Percentiles rank a stretch among this genome's conserved stretches.
Conservation (phyloP, 176 grass and related monocot genomes). For the Raddia guianensis region DNA sequence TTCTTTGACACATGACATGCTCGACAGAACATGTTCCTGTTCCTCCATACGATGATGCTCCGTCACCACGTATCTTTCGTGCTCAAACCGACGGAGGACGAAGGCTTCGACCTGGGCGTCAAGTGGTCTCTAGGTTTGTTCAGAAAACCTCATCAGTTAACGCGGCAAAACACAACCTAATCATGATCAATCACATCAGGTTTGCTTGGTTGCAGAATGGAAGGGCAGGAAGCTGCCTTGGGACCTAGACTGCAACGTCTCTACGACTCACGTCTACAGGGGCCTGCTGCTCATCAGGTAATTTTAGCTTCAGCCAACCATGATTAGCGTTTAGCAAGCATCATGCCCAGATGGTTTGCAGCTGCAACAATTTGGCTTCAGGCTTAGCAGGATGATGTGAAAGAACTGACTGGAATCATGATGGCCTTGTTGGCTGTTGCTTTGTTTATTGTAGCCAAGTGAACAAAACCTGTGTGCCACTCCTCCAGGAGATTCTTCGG, state of each 20-base stretch:
- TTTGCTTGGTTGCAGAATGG: conserved; percentile 52
- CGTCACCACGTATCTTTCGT: conserved; percentile 58
- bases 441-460: conserved; percentile 31
- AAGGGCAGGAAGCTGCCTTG: conserved; percentile 56
- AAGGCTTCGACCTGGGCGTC: conserved; percentile 66
- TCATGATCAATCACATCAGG: not conserved
- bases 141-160: not conserved
- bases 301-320: not conserved
- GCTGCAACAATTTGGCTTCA: not conserved
- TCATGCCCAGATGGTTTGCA: not conserved
- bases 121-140: conserved; percentile 57
- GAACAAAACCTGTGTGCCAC: conserved; percentile 48
- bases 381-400: not conserved
- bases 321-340: not conserved
- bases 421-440: not conserved
- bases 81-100: conserved; percentile 52
- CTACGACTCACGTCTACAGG: conserved; percentile 55
- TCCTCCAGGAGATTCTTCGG: conserved; percentile 43
- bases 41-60: conserved; percentile 53
- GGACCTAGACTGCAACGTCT: conserved; percentile 54
- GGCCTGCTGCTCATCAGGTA: conserved; percentile 66
- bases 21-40: conserved; percentile 47
- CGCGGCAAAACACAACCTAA: not conserved
- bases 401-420: not conserved
- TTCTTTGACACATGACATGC: conserved; percentile 14